These are phyloP conservation scores for bread wheat (Triticum aestivum) DNA, from an alignment of 176 grass and related monocot species.

Conservation along the genomic window IWGSC_CS_RefSeq_v2.1 NC_057802.1:47575406-47575905, in stretches of 20 bases:
- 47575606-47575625: conserved; percentile 34
- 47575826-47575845: background rate
- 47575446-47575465: background rate
- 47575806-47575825: conserved; percentile 25
- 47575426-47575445: background rate
- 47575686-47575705: conserved; percentile 28
- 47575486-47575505: conserved; percentile 7
- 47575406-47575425: background rate
- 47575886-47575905: conserved; percentile 40
- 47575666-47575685: conserved; percentile 48
- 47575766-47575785: conserved; percentile 30
- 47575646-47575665: conserved; percentile 30
- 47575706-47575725: conserved; percentile 69
- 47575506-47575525: conserved; percentile 27
- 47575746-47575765: conserved; percentile 29
- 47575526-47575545: background rate
- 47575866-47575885: conserved; percentile 29
- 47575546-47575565: conserved; percentile 17
- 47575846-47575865: conserved; percentile 9
- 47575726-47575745: conserved; percentile 43
- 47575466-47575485: conserved; percentile 20
- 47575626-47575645: conserved; percentile 20
- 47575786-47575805: conserved; percentile 32
- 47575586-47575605: conserved; percentile 42
- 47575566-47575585: conserved; percentile 22